Conservation (phyloP, 1,284 basidiomycete genomes). For the Ceratobasidium sp. region DNA sequence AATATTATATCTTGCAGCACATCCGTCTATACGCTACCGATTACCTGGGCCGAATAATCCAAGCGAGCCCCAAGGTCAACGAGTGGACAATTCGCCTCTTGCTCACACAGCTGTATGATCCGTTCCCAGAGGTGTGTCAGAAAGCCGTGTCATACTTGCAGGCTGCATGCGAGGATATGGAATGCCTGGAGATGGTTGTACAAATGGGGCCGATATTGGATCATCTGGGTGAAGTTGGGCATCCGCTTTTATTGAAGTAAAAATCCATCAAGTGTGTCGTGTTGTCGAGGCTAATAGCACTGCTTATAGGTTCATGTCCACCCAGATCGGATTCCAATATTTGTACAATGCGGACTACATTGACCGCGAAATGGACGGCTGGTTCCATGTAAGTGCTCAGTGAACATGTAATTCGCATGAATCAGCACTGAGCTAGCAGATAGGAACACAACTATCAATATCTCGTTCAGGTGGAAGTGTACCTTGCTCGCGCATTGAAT, state of each 20-base stretch:
- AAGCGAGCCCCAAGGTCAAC: slow-evolving; percentile 66
- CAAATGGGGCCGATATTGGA: slow-evolving; percentile 94
- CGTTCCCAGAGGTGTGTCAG: slow-evolving; percentile 86
- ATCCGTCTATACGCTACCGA: slow-evolving; percentile 89
- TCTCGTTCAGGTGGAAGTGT: slow-evolving; percentile 86
- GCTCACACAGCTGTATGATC: slow-evolving; percentile 95
- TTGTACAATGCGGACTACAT: slow-evolving; percentile 92
- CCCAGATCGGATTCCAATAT: slow-evolving; percentile 90
- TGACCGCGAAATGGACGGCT: slow-evolving; percentile 92
- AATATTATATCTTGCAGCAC: slow-evolving; percentile 59
- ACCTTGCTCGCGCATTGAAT: slow-evolving; percentile 78
- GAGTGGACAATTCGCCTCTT: slow-evolving; percentile 89
- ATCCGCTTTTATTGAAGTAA: slow-evolving; percentile 85
- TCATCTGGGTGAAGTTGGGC: slow-evolving; percentile 92
- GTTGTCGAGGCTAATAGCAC: too few relatives aligned
- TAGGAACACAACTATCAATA: slow-evolving; percentile 89
- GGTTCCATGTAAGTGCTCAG: slow-evolving; percentile 78
- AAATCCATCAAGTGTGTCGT: slow-evolving; percentile 50
- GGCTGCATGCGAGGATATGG: slow-evolving; percentile 85
- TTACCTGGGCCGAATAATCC: slow-evolving; percentile 83
- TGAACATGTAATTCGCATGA: not conserved
- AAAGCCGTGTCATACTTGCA: slow-evolving; percentile 88
- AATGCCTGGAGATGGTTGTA: slow-evolving; percentile 88
- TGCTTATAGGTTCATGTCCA: slow-evolving; percentile 95
- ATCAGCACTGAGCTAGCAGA: not conserved